Percentiles rank a stretch among this genome's conserved stretches.
These are phyloP conservation scores for Daedaleopsis nitida DNA, from an alignment of 768 basidiomycete genomes.

Conservation along the genomic window DNA sequence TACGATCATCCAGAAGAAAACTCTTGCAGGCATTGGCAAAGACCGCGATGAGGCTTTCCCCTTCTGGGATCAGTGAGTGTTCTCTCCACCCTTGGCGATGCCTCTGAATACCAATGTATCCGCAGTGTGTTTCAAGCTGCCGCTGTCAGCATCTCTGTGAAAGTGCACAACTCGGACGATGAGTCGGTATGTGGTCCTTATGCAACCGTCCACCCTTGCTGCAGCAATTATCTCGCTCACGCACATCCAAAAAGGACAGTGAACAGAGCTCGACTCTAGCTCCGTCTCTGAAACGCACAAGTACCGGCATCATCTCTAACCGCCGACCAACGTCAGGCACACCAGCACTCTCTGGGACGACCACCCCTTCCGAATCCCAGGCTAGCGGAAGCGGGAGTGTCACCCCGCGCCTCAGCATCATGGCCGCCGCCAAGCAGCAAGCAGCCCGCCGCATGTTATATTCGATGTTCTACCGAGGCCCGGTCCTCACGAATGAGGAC, in stretches of 20 bases:
- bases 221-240: neutral
- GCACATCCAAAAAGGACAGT: constrained; percentile 15
- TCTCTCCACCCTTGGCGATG: neutral
- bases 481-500: constrained; percentile 56
- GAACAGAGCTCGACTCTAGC: constrained; percentile 13
- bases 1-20: constrained; percentile 81
- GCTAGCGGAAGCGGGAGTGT: constrained; percentile 23
- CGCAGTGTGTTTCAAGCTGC: constrained; percentile 78
- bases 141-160: constrained; percentile 79
- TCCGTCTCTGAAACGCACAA: constrained; percentile 53
- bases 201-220: neutral
- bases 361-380: constrained; percentile 46
- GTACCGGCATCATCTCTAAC: constrained; percentile 77
- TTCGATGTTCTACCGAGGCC: constrained; percentile 79
- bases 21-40: constrained; percentile 83
- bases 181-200: constrained; percentile 23
- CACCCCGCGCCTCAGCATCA: constrained; percentile 47
- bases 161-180: constrained; percentile 51
- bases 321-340: constrained; percentile 57
- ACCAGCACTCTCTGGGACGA: constrained; percentile 41
- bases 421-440: constrained; percentile 73
- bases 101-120: neutral
- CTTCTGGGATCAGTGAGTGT: constrained; percentile 97
- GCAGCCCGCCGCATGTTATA: constrained; percentile 78
- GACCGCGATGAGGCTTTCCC: constrained; percentile 95